Evolutionary conservation across 345 rosid genomes (phyloP).

Genomic region (Streptanthus diversifolius): DNA sequence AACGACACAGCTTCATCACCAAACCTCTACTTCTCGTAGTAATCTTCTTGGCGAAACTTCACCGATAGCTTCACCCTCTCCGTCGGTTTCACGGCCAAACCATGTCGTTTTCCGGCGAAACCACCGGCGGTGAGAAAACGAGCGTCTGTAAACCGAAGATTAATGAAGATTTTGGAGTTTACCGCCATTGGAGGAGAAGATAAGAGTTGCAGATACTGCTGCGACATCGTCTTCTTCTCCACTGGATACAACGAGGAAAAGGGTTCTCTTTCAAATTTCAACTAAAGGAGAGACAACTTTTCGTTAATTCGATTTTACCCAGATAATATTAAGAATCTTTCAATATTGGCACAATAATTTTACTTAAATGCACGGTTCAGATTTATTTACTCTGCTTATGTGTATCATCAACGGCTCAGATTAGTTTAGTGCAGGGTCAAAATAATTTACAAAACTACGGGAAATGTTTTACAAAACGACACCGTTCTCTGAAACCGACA

Average conservation of each 20-base stretch:
- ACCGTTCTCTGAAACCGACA: background rate
- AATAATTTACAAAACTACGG: background rate
- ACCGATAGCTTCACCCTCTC: constrained; percentile 37
- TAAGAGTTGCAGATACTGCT: constrained; percentile 22
- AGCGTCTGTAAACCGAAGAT: constrained; percentile 1
- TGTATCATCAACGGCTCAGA: constrained; percentile 11
- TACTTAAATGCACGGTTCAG: constrained; percentile 1
- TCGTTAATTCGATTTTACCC: background rate
- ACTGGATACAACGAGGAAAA: constrained; percentile 2
- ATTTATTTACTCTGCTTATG: background rate
- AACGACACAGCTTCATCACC: too few relatives aligned
- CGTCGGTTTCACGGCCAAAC: constrained; percentile 25
- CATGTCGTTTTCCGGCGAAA: constrained; percentile 8
- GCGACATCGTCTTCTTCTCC: constrained; percentile 28
- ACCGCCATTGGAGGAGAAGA: constrained; percentile 31
- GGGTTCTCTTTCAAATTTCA: constrained; percentile 4
- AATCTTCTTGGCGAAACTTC: constrained; percentile 61
- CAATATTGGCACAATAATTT: background rate
- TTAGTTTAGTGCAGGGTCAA: constrained; percentile 6
- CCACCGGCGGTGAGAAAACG: constrained; percentile 6
- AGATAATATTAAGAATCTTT: background rate
- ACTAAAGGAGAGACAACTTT: background rate
- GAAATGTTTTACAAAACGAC: background rate
- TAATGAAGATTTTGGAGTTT: constrained; percentile 40
- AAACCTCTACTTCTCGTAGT: constrained; percentile 42